phyloP scores from a whole-genome alignment of 371 early-diverging fungal species.

The Fennellomyces sp. region DNA sequence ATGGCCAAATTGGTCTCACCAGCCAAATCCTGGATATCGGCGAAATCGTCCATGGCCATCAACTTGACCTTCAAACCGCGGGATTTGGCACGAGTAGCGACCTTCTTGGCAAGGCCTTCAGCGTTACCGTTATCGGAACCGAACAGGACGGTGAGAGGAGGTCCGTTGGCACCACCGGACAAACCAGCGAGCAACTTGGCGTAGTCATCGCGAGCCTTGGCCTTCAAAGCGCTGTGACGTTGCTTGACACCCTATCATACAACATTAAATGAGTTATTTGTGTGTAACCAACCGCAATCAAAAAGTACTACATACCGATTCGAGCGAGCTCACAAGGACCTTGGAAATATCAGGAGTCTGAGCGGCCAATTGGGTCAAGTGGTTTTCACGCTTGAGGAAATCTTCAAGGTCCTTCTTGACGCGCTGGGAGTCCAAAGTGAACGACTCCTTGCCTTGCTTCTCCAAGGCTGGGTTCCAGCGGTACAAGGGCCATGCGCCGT shows the following conservation, averaged over 20 bases:
- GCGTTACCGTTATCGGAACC: conserved; percentile 94
- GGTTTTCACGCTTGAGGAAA: conserved; percentile 85
- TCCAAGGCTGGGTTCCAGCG: conserved; percentile 85
- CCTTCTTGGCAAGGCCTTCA: conserved; percentile 80
- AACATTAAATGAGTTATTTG: neutral
- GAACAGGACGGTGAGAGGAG: conserved; percentile 82
- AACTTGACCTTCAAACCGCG: conserved; percentile 77
- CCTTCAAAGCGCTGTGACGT: conserved; percentile 54
- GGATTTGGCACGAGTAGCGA: conserved; percentile 79
- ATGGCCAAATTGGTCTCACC: conserved; percentile 78
- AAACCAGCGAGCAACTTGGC: conserved; percentile 69
- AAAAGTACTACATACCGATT: conserved; percentile 36
- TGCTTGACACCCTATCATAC: conserved; percentile 48
- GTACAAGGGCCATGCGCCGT: conserved; percentile 92
- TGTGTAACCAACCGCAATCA: neutral
- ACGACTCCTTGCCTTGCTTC: conserved; percentile 64
- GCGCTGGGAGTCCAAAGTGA: conserved; percentile 84
- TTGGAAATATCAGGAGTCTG: conserved; percentile 65
- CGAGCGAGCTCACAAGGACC: conserved; percentile 52
- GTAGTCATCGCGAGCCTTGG: conserved; percentile 65
- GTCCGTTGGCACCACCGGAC: conserved; percentile 67
- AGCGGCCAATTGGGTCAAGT: conserved; percentile 72
- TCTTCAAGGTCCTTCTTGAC: conserved; percentile 79
- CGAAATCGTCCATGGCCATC: conserved; percentile 81
- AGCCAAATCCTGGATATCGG: conserved; percentile 75